A percentile compares a stretch with the other conserved stretches of the same genome.
Evolutionary conservation across 2,329 filamentous ascomycete species (phyloP).

Genomic region (Ophiognomonia clavigignenti-juglandacearum): DNA sequence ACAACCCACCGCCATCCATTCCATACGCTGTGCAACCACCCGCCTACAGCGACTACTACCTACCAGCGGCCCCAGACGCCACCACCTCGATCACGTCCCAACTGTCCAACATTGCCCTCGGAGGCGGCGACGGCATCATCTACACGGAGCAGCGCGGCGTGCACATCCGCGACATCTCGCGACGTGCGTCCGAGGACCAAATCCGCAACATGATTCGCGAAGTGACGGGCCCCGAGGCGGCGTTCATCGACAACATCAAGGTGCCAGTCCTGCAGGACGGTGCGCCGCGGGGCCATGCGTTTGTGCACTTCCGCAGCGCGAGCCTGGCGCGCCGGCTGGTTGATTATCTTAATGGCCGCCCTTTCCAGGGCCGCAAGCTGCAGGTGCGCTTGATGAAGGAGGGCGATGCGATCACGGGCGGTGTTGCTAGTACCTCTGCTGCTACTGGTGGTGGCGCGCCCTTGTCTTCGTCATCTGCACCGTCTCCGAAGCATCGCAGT

Average conservation of each 20-base stretch:
- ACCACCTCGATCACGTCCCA: too few species aligned
- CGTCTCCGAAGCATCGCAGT: background rate
- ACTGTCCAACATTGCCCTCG: slow-evolving; percentile 2
- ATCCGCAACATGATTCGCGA: slow-evolving; percentile 15
- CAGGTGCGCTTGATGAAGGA: slow-evolving; percentile 16
- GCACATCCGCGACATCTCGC: slow-evolving; percentile 14
- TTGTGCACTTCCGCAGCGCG: slow-evolving; percentile 11
- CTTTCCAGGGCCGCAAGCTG: slow-evolving; percentile 14
- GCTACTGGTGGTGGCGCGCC: too few species aligned
- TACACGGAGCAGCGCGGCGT: slow-evolving; percentile 17
- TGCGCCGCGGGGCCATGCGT: slow-evolving; percentile 9
- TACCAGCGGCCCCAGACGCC: background rate
- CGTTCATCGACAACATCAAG: slow-evolving; percentile 7
- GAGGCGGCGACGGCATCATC: slow-evolving; percentile 3
- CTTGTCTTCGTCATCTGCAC: background rate
- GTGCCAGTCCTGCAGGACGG: slow-evolving; percentile 13
- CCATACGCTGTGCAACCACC: slow-evolving; percentile 13
- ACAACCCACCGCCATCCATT: slow-evolving; percentile 3
- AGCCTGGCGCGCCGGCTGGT: slow-evolving; percentile 12
- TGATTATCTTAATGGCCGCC: slow-evolving; percentile 7
- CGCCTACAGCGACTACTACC: slow-evolving; percentile 8
- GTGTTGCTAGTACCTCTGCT: too few species aligned
- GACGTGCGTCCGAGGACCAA: slow-evolving; percentile 10
- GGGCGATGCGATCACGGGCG: slow-evolving; percentile 7
- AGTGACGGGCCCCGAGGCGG: slow-evolving; percentile 8